Evolutionary conservation across 345 rosid genomes (phyloP).

Genomic region (Rhodomyrtus tomentosa): DNA sequence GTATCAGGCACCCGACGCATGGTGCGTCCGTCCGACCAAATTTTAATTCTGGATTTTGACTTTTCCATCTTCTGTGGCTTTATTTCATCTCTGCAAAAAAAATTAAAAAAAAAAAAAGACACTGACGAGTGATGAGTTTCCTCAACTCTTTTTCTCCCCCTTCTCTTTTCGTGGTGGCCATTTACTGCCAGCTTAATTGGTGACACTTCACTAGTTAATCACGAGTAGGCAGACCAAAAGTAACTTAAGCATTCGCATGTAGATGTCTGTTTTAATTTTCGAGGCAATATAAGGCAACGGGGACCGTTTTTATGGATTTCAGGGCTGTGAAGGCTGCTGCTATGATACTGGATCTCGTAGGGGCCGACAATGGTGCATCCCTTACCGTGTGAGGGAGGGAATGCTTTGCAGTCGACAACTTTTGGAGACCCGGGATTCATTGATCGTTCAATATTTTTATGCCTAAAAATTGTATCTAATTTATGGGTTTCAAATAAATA

Average conservation of each 20-base stretch:
- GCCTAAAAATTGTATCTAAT: too few relatives aligned
- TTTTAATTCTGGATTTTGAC: not conserved
- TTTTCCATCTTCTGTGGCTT: too few relatives aligned
- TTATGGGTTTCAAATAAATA: too few relatives aligned
- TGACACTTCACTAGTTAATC: not conserved
- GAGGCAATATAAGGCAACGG: too few relatives aligned
- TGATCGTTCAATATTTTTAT: too few relatives aligned
- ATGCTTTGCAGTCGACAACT: not conserved
- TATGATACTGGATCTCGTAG: conserved; percentile 63
- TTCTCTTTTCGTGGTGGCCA: not conserved
- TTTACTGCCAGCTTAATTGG: not conserved
- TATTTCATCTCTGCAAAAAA: not conserved
- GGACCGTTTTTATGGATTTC: not conserved
- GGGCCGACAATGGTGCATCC: conserved; percentile 77
- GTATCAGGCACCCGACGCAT: conserved; percentile 80
- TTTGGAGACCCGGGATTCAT: too few relatives aligned
- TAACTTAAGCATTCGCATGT: not conserved
- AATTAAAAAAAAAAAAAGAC: too few relatives aligned
- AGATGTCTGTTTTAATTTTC: not conserved
- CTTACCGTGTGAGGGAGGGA: conserved; percentile 33
- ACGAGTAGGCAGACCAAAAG: not conserved
- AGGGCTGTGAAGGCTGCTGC: conserved; percentile 86
- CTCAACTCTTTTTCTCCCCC: not conserved
- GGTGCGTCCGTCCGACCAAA: conserved; percentile 20
- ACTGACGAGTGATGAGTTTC: not conserved